phyloP scores from a whole-genome alignment of 352 stramenopile genomes.

The Globisporangium apiculatum region DNA sequence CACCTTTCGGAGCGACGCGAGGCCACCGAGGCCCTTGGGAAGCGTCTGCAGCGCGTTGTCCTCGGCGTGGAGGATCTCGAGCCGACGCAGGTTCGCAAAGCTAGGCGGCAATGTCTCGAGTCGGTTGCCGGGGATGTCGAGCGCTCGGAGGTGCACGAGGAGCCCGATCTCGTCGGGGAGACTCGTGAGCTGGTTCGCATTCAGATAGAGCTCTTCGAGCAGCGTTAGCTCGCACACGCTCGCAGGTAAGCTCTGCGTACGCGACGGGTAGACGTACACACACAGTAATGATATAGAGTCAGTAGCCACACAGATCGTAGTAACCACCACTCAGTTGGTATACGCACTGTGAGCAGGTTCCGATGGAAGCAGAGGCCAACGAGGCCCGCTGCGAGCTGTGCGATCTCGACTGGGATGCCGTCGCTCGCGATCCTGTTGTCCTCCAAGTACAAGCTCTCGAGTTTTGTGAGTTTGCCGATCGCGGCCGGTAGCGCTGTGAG shows the following conservation, averaged over 20 bases:
- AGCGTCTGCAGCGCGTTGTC: slow-evolving; percentile 66
- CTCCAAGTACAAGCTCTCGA: slow-evolving; percentile 84
- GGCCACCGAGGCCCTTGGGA: slow-evolving; percentile 65
- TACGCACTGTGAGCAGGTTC: slow-evolving; percentile 57
- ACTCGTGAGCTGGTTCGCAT: slow-evolving; percentile 60
- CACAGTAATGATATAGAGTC: background rate
- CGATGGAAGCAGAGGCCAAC: slow-evolving; percentile 74
- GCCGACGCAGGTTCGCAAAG: slow-evolving; percentile 55
- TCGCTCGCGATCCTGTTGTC: slow-evolving; percentile 69
- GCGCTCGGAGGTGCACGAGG: slow-evolving; percentile 66
- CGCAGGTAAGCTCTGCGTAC: slow-evolving; percentile 38
- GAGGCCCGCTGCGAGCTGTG: slow-evolving; percentile 31
- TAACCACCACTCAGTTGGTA: background rate
- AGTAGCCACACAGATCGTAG: no score
- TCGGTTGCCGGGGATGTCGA: slow-evolving; percentile 71
- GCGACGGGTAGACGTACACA: background rate
- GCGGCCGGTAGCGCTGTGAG: slow-evolving; percentile 38
- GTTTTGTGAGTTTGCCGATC: slow-evolving; percentile 44
- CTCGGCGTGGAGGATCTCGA: slow-evolving; percentile 81
- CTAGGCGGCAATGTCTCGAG: slow-evolving; percentile 54
- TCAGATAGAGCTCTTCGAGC: slow-evolving; percentile 83
- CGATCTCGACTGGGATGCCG: slow-evolving; percentile 50
- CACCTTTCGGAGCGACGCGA: slow-evolving; percentile 63
- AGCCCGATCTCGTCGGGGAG: slow-evolving; percentile 69
- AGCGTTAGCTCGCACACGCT: slow-evolving; percentile 55